Evolutionary conservation across 257 asterid species (phyloP).

Genomic region (Ehretia macrophylla): DNA sequence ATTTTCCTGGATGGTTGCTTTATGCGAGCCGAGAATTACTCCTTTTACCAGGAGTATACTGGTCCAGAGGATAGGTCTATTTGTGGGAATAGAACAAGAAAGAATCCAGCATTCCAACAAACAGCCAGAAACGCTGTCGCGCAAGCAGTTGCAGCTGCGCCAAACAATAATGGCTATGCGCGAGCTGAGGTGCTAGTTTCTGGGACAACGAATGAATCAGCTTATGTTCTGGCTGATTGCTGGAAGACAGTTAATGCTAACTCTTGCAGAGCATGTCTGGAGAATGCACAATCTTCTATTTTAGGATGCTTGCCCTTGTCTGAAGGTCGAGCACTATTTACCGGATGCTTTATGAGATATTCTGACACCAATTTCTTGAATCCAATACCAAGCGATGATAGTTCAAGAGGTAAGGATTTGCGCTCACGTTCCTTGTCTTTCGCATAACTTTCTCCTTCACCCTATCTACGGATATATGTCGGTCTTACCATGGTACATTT

Average conservation of each 20-base stretch:
- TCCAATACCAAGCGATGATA: background rate
- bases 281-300: slow-evolving; percentile 9
- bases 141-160: slow-evolving; percentile 42
- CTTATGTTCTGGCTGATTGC: slow-evolving; percentile 22
- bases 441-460: too few relatives aligned
- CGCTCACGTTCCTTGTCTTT: too few relatives aligned
- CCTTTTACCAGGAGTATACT: slow-evolving; percentile 17
- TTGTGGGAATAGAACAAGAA: slow-evolving; percentile 51
- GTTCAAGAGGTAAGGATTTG: slow-evolving; percentile 1
- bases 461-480: too few relatives aligned
- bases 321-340: slow-evolving; percentile 18
- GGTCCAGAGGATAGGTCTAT: slow-evolving; percentile 42
- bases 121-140: slow-evolving; percentile 35
- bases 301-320: slow-evolving; percentile 17
- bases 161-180: slow-evolving; percentile 37
- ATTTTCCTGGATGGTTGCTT: slow-evolving; percentile 32
- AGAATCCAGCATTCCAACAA: slow-evolving; percentile 22
- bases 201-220: slow-evolving; percentile 6
- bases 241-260: slow-evolving; percentile 11
- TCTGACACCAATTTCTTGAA: slow-evolving; percentile 17
- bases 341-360: slow-evolving; percentile 24
- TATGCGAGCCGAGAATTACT: slow-evolving; percentile 19
- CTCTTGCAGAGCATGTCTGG: slow-evolving; percentile 8
- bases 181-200: slow-evolving; percentile 23
- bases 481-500: too few relatives aligned